These are phyloP conservation scores for Talaromyces stipitatus DNA, from an alignment of 495 filamentous ascomycete genomes.

Conservation along the genomic window DNA sequence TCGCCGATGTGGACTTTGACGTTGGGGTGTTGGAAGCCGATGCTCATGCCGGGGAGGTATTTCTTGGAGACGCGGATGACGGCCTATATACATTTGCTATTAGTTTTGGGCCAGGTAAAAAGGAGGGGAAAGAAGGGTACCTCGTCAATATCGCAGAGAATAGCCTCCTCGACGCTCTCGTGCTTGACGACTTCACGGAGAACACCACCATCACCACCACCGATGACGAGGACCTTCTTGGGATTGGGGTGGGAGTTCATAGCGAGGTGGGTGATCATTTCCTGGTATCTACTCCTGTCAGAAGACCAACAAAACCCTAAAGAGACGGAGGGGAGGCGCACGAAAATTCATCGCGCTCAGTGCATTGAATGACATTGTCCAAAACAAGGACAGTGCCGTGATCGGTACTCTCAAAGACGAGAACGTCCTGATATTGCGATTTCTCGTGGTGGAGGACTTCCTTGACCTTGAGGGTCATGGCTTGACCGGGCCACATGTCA, in stretches of 20 bases:
- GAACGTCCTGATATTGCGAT: constrained; percentile 96
- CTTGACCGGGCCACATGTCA: constrained; percentile 97
- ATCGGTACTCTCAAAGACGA: constrained; percentile 95
- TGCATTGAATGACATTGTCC: constrained; percentile 98
- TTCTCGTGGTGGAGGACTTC: constrained; percentile 98
- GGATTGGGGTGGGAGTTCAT: constrained; percentile 98
- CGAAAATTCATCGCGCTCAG: constrained; percentile 96
- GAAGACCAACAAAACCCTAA: neutral
- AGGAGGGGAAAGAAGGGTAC: constrained; percentile 27
- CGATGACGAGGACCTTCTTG: constrained; percentile 96
- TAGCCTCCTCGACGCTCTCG: constrained; percentile 83
- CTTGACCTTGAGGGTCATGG: constrained; percentile 97
- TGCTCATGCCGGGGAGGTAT: constrained; percentile 92
- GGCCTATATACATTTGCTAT: constrained; percentile 43
- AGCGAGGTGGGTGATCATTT: constrained; percentile 99
- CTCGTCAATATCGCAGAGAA: constrained; percentile 98
- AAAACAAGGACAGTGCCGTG: constrained; percentile 96
- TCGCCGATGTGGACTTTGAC: constrained; percentile 87
- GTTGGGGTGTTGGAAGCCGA: constrained; percentile 88
- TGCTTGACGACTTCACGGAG: constrained; percentile 98
- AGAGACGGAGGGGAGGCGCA: constrained; percentile 24
- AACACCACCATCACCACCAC: constrained; percentile 93
- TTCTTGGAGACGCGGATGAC: constrained; percentile 98
- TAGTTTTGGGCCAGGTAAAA: neutral
- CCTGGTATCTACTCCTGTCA: constrained; percentile 68